Evolutionary conservation across 306 rosid species (phyloP).

Genomic region (Dalbergia cultrata): DNA sequence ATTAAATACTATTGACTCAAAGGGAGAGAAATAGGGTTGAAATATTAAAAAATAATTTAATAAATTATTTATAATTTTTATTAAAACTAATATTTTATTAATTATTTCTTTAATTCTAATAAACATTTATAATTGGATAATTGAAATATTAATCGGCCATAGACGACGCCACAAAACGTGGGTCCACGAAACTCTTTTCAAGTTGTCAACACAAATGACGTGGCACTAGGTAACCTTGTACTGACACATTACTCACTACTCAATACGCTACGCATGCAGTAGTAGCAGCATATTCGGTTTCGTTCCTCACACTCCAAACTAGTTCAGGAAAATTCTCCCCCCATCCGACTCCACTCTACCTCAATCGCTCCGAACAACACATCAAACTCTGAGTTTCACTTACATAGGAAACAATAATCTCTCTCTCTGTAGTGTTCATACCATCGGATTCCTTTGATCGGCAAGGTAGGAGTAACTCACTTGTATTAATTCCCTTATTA

Average conservation of each 20-base stretch:
- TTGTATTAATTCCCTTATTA: not conserved
- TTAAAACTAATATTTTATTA: no score
- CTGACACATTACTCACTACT: not conserved
- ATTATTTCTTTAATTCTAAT: no score
- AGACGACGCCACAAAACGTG: not conserved
- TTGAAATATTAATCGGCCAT: no score
- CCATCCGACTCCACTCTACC: not conserved
- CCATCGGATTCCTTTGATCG: not conserved
- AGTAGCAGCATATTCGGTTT: not conserved
- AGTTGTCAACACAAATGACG: not conserved
- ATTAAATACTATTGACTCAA: no score
- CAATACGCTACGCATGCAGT: not conserved
- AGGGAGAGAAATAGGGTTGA: no score
- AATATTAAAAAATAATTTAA: no score
- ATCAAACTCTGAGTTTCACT: not conserved
- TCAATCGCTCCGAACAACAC: not conserved
- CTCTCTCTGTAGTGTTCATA: no score
- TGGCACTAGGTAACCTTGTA: conserved; percentile 12
- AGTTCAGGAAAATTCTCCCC: not conserved
- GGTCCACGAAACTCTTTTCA: not conserved
- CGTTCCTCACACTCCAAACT: not conserved
- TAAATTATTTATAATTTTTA: no score
- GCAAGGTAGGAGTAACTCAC: not conserved
- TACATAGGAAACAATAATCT: no score
- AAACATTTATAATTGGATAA: no score